Percentiles rank a stretch among this genome's conserved stretches.
These are phyloP conservation scores for Zelonia costaricensis DNA, from an alignment of 208 protist genomes.

Conservation along the genomic window DNA sequence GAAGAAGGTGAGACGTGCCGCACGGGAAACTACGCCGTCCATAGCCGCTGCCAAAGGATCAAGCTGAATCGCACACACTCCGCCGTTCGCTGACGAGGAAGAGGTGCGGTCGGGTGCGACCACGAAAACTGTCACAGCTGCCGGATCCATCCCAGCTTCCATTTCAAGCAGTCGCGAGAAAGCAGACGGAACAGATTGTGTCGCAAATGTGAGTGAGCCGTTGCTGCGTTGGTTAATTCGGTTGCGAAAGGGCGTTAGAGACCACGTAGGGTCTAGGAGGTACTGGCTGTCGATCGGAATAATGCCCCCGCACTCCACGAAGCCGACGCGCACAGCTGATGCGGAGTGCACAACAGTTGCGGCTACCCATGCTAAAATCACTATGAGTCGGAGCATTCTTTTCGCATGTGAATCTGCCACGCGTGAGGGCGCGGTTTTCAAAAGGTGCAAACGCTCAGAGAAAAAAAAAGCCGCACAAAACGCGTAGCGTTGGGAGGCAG, in stretches of 20 bases:
- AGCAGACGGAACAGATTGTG: slow-evolving; percentile 1
- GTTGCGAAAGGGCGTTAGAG: slow-evolving; percentile 17
- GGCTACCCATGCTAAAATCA: slow-evolving; percentile 1
- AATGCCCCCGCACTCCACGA: slow-evolving; percentile 38
- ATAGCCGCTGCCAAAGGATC: slow-evolving; percentile 37
- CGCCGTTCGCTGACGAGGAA: neutral
- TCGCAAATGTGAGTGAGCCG: slow-evolving; percentile 26
- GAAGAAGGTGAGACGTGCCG: slow-evolving; percentile 25
- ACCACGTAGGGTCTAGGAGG: slow-evolving; percentile 48
- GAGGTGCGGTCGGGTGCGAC: slow-evolving; percentile 12
- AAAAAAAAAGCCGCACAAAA: too few relatives aligned
- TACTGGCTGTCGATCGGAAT: slow-evolving; percentile 70
- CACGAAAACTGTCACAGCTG: slow-evolving; percentile 47
- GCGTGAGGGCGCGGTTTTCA: too few relatives aligned
- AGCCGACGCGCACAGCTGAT: slow-evolving; percentile 23
- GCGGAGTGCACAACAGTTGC: neutral
- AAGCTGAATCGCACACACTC: slow-evolving; percentile 26
- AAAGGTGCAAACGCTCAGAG: too few relatives aligned
- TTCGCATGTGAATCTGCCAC: too few relatives aligned
- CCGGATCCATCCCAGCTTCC: slow-evolving; percentile 34
- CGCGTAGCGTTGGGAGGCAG: too few relatives aligned
- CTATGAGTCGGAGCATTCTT: neutral
- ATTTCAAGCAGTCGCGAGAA: slow-evolving; percentile 19
- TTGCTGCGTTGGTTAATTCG: slow-evolving; percentile 13
- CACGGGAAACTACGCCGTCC: slow-evolving; percentile 20